Conservation (phyloP, 169 alveolate genomes). For the Plasmodium knowlesi region DNA sequence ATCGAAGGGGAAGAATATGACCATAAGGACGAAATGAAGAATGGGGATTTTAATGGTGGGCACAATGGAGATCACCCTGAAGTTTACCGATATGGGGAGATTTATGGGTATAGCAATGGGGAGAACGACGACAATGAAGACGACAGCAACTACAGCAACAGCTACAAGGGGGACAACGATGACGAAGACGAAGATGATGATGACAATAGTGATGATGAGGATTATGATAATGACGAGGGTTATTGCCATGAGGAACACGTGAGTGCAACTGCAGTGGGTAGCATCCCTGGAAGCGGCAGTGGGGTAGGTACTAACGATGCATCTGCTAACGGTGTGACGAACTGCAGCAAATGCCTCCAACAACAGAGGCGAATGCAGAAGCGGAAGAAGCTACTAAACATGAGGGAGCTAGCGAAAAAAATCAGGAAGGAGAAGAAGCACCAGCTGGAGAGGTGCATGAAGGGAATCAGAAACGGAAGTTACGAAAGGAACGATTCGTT, state of each 20-base stretch:
- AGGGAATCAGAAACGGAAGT: constrained; percentile 6
- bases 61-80: background rate
- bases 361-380: background rate
- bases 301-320: background rate
- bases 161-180: background rate
- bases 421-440: constrained; percentile 47
- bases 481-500: background rate
- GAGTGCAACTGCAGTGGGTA: background rate
- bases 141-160: constrained; percentile 5
- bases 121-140: constrained; percentile 7
- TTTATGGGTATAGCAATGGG: background rate
- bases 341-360: constrained; percentile 44
- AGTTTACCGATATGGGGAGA: background rate
- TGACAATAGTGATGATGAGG: background rate
- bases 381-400: constrained; percentile 2
- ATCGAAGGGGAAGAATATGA: background rate
- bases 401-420: constrained; percentile 37
- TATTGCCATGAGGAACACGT: background rate
- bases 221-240: background rate
- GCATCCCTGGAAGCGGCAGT: background rate
- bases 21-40: background rate
- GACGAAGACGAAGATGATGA: background rate
- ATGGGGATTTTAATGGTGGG: background rate
- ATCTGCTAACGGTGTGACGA: background rate
- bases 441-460: constrained; percentile 18